phyloP scores from a whole-genome alignment of 768 basidiomycete species.

The Hortiboletus campestris region DNA sequence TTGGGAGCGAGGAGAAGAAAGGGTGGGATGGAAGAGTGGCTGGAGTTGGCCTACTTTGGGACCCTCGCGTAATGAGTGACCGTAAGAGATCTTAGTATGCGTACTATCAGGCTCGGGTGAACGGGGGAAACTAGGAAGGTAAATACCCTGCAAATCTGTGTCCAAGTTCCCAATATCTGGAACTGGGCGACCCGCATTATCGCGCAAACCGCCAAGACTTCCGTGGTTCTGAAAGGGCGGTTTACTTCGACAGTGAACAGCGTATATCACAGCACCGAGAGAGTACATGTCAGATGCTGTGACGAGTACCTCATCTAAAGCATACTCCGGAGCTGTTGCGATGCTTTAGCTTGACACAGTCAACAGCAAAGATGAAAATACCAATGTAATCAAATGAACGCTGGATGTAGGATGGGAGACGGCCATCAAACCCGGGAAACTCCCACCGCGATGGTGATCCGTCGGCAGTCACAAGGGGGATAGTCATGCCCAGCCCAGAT shows the following conservation, averaged over 20 bases:
- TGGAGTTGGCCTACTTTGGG: conserved; percentile 71
- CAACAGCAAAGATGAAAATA: conserved; percentile 27
- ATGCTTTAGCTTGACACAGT: conserved; percentile 2
- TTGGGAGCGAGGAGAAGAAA: conserved; percentile 94
- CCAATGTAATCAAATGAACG: conserved; percentile 95
- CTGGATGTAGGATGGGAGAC: conserved; percentile 78
- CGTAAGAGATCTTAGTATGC: conserved; percentile 63
- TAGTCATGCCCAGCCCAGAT: conserved; percentile 84
- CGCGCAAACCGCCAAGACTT: conserved; percentile 65
- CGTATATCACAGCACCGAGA: conserved; percentile 86
- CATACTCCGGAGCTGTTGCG: conserved; percentile 84
- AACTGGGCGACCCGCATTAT: conserved; percentile 62
- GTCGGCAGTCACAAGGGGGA: conserved; percentile 64
- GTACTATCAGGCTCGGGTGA: conserved; percentile 7
- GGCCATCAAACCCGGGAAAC: conserved; percentile 83
- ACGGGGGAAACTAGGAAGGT: background rate
- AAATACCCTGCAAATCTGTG: conserved; percentile 65
- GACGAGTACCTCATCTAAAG: conserved; percentile 80
- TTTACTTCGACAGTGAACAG: conserved; percentile 84
- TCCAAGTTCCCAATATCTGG: conserved; percentile 67
- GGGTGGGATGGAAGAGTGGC: conserved; percentile 76
- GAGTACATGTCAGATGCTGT: conserved; percentile 93
- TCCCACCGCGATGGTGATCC: conserved; percentile 83
- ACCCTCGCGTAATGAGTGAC: conserved; percentile 77
- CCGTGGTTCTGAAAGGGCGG: conserved; percentile 88